phyloP scores from a whole-genome alignment of 1,284 basidiomycete species.

The Fomitopsis schrenkii region DNA sequence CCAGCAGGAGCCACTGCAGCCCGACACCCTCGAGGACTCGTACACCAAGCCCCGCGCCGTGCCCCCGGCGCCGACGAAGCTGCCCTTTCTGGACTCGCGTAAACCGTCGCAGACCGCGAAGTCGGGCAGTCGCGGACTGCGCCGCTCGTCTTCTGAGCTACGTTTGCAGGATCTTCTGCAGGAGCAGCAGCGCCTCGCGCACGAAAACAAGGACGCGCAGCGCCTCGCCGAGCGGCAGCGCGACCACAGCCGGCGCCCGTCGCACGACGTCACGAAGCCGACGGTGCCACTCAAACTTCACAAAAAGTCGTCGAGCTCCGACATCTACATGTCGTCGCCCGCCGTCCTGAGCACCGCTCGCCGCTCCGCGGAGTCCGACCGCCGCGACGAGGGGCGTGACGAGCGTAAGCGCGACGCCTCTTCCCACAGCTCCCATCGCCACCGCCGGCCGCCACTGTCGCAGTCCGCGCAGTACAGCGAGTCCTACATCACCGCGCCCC shows the following conservation, averaged over 20 bases:
- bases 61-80: background rate
- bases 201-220: background rate
- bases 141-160: background rate
- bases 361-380: background rate
- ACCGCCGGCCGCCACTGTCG: background rate
- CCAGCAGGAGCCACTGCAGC: background rate
- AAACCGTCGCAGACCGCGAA: background rate
- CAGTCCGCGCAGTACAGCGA: background rate
- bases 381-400: background rate
- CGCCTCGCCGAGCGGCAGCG: background rate
- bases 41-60: background rate
- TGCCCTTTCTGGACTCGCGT: background rate
- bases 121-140: background rate
- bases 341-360: background rate
- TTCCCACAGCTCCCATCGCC: background rate
- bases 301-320: background rate
- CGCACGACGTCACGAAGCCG: background rate
- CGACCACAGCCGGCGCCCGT: background rate
- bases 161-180: background rate
- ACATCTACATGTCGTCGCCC: background rate
- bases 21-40: background rate
- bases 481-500: background rate
- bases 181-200: background rate
- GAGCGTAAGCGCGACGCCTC: background rate
- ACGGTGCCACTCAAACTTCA: background rate